Percentiles rank a stretch among this genome's conserved stretches.
Evolutionary conservation across 2,329 filamentous ascomycete species (phyloP).

Genomic region (Myrmaecium sp.): DNA sequence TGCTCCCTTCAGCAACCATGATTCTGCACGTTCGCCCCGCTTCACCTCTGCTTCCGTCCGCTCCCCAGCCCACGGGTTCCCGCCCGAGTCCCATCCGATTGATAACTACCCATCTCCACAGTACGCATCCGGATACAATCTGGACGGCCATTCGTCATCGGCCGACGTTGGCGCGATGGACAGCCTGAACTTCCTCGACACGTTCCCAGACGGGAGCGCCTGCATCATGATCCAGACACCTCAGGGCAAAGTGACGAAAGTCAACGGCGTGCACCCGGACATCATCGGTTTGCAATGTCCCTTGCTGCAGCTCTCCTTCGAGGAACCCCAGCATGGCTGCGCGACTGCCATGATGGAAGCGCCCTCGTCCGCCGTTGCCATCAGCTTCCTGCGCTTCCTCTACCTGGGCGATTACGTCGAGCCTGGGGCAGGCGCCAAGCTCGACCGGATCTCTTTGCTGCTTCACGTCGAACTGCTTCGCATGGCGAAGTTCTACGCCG

Average conservation of each 20-base stretch:
- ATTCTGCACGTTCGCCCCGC: background rate
- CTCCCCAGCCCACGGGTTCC: conserved; percentile 2
- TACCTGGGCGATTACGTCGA: conserved; percentile 23
- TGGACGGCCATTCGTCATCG: no score
- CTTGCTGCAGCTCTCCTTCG: conserved; percentile 24
- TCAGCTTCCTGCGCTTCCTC: conserved; percentile 24
- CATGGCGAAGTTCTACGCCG: conserved; percentile 23
- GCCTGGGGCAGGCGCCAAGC: conserved; percentile 7
- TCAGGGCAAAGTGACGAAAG: conserved; percentile 14
- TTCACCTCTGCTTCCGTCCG: background rate
- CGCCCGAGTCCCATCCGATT: no score
- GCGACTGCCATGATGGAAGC: conserved; percentile 22
- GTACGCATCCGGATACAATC: no score
- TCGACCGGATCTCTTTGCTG: conserved; percentile 15
- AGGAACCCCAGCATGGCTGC: conserved; percentile 13
- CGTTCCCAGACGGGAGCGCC: conserved; percentile 8
- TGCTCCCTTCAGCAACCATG: background rate
- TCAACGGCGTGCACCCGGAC: conserved; percentile 16
- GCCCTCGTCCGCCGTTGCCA: conserved; percentile 14
- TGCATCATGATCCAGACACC: conserved; percentile 16
- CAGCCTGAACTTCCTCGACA: conserved; percentile 7
- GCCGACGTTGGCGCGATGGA: no score
- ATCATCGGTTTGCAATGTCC: conserved; percentile 20
- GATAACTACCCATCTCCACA: no score
- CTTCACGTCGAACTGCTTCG: conserved; percentile 24